Evolutionary conservation across 1,284 basidiomycete species (phyloP), one percentile per base, ranked within the genome.

Genomic region (Cutaneotrichosporon cutaneum): DNA sequence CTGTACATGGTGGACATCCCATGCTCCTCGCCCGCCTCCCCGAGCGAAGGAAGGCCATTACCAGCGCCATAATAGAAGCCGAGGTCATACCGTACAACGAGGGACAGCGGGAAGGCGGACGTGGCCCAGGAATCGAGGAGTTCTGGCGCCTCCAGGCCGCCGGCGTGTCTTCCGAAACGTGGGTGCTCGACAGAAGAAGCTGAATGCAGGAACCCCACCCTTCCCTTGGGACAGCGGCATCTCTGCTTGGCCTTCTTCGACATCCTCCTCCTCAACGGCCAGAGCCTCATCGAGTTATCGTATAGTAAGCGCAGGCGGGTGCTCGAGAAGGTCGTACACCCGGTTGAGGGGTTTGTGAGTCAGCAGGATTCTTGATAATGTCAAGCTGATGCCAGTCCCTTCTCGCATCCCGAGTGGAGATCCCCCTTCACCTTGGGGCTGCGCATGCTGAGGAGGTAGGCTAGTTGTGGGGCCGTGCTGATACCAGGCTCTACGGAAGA

Each of bases 181-280:
- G 21, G 13, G 54, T 18, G 35, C 3, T 16, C 16, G 35, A 13
- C 16, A 7, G 35, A 36, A 4, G 6, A 5, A 4, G 16, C 30
- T 24, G 54, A 56, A 9, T 16, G 5, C 1, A 47, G 22, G 16
- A 32, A 18, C n/a, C 39, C 35, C 0, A 7, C 16, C 32, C 18
- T 13, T 21, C 42, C 54, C 8, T 6, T 14, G 11, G 27, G 42
- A 16, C 18, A 9, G 44, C 27, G 86, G 4, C 88, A 87, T 63
- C 84, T 93, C 5, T 89, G 86, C 16, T 82, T 94, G 6, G 87
- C 90, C 4, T 94, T 92, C 81, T 94, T 94, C 70, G 92, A 94
- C 68, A 72, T 93, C 13, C 81, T 95, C 3, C 75, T 84, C 21
- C 76, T 91, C 0, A 85, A 92, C 66, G 84, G 80, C 14, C 64